phyloP scores from a whole-genome alignment of 2,329 filamentous ascomycete species.

The Ascochyta koolunga region DNA sequence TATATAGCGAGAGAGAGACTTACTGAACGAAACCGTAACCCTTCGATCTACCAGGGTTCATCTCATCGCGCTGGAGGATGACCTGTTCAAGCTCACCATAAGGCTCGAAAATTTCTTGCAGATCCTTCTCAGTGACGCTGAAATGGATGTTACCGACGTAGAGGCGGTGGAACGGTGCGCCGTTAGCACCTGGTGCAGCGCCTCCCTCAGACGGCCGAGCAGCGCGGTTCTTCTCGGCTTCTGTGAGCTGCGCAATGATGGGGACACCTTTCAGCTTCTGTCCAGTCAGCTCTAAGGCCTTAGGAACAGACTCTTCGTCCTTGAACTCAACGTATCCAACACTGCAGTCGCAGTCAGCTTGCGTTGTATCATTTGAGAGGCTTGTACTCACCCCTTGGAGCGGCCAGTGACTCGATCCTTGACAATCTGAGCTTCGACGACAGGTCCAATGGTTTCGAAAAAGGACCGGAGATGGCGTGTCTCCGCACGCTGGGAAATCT shows the following conservation, averaged over 20 bases:
- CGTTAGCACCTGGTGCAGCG: constrained; percentile 72
- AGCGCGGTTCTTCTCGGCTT: constrained; percentile 99
- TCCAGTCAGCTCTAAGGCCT: constrained; percentile 96
- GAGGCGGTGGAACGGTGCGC: constrained; percentile 93
- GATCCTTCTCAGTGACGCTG: constrained; percentile 94
- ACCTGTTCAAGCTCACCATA: constrained; percentile 98
- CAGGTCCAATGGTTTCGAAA: constrained; percentile 92
- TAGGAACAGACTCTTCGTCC: constrained; percentile 88
- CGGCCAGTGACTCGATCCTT: constrained; percentile 96
- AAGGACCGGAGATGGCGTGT: constrained; percentile 93
- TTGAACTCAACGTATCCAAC: constrained; percentile 99
- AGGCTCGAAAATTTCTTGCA: constrained; percentile 95
- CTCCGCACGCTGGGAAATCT: constrained; percentile 90
- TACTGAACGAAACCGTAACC: constrained; percentile 99
- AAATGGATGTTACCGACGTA: constrained; percentile 99
- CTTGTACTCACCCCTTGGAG: constrained; percentile 83
- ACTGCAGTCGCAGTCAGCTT: constrained; percentile 61
- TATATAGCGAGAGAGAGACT: constrained; percentile 49
- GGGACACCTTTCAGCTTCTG: constrained; percentile 98
- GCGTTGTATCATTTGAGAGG: not conserved
- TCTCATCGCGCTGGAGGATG: constrained; percentile 96
- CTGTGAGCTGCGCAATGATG: constrained; percentile 96
- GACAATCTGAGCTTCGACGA: constrained; percentile 97
- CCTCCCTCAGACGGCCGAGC: constrained; percentile 71
- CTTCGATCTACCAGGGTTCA: constrained; percentile 59